Conservation (phyloP, 73 alveolate species). For the Paramecium octaurelia region DNA sequence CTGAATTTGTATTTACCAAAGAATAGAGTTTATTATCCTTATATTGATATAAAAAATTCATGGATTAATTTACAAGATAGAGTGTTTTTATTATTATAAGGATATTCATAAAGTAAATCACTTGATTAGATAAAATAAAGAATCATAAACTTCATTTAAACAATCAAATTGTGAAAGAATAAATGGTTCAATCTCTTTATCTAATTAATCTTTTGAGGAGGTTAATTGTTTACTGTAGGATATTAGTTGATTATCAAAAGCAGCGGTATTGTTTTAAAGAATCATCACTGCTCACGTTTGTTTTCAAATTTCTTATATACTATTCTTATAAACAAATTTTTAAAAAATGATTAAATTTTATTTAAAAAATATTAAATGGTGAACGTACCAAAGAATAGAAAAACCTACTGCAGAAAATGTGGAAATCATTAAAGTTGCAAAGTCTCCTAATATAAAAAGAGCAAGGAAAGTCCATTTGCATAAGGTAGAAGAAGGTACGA, state of each 20-base stretch:
- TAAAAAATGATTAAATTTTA: slow-evolving; percentile 23
- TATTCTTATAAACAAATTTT: neutral
- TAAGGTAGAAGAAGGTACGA: slow-evolving; percentile 95
- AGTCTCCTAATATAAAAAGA: slow-evolving; percentile 87
- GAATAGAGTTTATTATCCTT: neutral
- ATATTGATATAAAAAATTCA: neutral
- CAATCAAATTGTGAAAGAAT: neutral
- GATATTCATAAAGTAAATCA: neutral
- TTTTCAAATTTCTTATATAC: neutral
- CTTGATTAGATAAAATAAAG: neutral
- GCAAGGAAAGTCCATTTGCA: slow-evolving; percentile 79
- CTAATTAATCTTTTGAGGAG: neutral
- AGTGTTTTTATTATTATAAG: neutral
- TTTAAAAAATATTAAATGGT: slow-evolving; percentile 63
- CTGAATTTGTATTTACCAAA: neutral
- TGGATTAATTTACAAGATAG: neutral
- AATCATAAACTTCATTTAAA: neutral
- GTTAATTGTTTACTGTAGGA: neutral
- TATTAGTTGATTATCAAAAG: neutral
- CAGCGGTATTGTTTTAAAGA: neutral
- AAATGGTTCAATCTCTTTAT: neutral
- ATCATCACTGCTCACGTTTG: neutral
- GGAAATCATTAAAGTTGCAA: slow-evolving; percentile 76
- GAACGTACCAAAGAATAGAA: slow-evolving; percentile 81
- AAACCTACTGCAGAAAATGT: slow-evolving; percentile 82